phyloP scores from a whole-genome alignment of 169 alveolate genomes.

The Eimeria maxima region DNA sequence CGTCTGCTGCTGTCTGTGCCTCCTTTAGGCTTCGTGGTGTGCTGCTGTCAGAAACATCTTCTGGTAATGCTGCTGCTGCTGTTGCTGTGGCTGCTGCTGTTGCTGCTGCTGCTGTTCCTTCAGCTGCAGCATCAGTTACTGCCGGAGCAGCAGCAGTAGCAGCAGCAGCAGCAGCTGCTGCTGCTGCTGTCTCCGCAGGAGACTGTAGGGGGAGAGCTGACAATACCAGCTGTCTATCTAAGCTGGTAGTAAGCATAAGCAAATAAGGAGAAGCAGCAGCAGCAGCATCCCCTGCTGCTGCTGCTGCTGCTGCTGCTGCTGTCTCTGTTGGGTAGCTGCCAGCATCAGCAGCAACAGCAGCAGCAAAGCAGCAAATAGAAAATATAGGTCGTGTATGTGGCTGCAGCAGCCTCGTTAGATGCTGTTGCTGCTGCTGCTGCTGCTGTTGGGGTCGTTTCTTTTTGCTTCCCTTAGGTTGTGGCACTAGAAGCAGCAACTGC shows the following conservation, averaged over 20 bases:
- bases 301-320: conserved; percentile 32
- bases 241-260: conserved; percentile 14
- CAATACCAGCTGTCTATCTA: conserved; percentile 46
- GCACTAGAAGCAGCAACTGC: conserved; percentile 12
- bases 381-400: conserved; percentile 72
- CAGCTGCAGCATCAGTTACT: neutral
- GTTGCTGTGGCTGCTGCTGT: neutral
- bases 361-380: conserved; percentile 53
- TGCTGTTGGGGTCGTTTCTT: neutral
- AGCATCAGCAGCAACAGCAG: conserved; percentile 7
- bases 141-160: conserved; percentile 4
- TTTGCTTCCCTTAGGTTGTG: neutral
- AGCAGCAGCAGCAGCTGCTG: conserved; percentile 40
- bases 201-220: neutral
- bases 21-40: neutral
- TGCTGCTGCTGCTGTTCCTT: conserved; percentile 15
- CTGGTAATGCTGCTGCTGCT: neutral
- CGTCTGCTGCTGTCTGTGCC: neutral
- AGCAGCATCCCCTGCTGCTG: conserved; percentile 3
- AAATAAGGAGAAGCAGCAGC: conserved; percentile 27
- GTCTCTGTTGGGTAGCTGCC: neutral
- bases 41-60: neutral
- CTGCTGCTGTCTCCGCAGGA: neutral
- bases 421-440: conserved; percentile 67
- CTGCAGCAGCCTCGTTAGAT: conserved; percentile 30